Percentiles rank a stretch among this genome's conserved stretches.
phyloP scores from a whole-genome alignment of 2,329 filamentous ascomycete genomes.

The Emericellopsis atlantica region DNA sequence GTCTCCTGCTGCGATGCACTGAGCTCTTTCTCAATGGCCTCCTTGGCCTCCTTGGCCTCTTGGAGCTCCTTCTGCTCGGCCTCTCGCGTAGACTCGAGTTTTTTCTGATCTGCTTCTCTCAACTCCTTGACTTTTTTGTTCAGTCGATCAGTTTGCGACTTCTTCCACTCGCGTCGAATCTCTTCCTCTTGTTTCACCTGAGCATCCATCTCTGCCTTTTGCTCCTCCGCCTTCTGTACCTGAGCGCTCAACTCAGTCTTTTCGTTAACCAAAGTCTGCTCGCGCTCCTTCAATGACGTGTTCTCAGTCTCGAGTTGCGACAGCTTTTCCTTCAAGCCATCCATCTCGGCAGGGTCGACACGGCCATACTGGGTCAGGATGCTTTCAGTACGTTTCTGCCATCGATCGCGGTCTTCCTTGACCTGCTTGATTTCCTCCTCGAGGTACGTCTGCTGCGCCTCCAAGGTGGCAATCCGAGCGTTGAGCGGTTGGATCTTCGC shows the following conservation, averaged over 20 bases:
- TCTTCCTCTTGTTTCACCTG: constrained; percentile 40
- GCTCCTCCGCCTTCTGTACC: constrained; percentile 39
- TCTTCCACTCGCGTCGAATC: constrained; percentile 28
- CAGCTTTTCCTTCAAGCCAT: constrained; percentile 73
- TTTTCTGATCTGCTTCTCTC: constrained; percentile 32
- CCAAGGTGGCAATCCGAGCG: constrained; percentile 66
- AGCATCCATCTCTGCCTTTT: constrained; percentile 30
- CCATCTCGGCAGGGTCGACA: constrained; percentile 85
- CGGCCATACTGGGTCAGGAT: constrained; percentile 94
- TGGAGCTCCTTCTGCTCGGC: constrained; percentile 23
- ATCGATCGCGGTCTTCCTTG: constrained; percentile 82
- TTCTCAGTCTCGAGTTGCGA: constrained; percentile 52
- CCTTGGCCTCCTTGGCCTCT: constrained; percentile 23
- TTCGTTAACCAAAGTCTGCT: constrained; percentile 33
- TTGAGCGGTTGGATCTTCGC: constrained; percentile 72
- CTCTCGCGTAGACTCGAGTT: constrained; percentile 26
- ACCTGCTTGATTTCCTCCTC: constrained; percentile 82
- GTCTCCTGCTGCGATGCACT: no score
- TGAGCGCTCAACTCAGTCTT: constrained; percentile 39
- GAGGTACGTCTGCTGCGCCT: constrained; percentile 67
- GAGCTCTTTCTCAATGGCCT: no score
- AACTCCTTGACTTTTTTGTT: constrained; percentile 38
- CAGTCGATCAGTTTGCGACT: constrained; percentile 38
- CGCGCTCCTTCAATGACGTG: constrained; percentile 37
- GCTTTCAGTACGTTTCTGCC: constrained; percentile 91